Evolutionary conservation across 169 alveolate species (phyloP).

Genomic region (Plasmodium blacklocki): DNA sequence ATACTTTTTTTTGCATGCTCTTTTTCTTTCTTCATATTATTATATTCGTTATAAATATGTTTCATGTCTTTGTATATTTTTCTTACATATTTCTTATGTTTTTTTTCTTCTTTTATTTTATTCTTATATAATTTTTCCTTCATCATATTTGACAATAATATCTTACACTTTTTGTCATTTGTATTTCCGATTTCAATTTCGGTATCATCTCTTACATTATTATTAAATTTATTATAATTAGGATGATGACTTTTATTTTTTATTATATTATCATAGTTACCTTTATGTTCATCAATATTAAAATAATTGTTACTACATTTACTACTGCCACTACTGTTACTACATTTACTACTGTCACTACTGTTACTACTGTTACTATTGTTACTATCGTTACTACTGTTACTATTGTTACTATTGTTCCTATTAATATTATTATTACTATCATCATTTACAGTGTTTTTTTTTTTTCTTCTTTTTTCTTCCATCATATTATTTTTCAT

Average conservation of each 20-base stretch:
- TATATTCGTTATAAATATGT: slow-evolving; percentile 31
- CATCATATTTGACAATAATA: slow-evolving; percentile 5
- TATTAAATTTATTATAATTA: not conserved
- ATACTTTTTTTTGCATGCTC: slow-evolving; percentile 38
- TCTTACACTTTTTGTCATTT: not conserved
- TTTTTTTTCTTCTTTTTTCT: not conserved
- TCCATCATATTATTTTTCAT: slow-evolving; percentile 11
- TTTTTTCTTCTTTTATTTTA: not conserved
- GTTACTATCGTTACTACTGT: too few relatives aligned
- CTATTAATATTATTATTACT: not conserved
- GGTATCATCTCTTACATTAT: not conserved
- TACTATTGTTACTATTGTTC: not conserved
- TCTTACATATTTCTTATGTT: slow-evolving; percentile 25
- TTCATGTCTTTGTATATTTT: slow-evolving; percentile 24
- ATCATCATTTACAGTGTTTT: not conserved
- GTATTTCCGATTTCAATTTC: not conserved
- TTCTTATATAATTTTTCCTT: slow-evolving; percentile 19
- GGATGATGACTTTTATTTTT: not conserved
- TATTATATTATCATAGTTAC: not conserved
- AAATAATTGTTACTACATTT: not conserved
- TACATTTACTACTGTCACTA: too few relatives aligned
- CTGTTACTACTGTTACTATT: too few relatives aligned
- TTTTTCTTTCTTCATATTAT: slow-evolving; percentile 38
- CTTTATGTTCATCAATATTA: not conserved
- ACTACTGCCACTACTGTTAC: too few relatives aligned